These are phyloP conservation scores for Boletus semigastroideus DNA, from an alignment of 1,284 basidiomycete genomes.

Conservation along the genomic window DNA sequence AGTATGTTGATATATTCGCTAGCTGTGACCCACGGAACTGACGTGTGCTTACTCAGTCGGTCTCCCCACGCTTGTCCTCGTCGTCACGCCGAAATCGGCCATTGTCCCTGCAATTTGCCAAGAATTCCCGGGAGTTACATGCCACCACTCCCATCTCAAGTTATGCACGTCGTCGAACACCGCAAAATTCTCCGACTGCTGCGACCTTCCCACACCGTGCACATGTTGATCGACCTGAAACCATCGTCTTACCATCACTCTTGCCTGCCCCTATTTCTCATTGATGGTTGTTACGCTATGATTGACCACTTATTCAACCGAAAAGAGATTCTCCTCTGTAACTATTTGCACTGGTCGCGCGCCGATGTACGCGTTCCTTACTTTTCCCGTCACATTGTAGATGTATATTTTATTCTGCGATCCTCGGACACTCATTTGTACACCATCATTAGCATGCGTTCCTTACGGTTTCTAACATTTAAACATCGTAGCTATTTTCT, in stretches of 20 bases:
- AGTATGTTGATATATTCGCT: constrained; percentile 22
- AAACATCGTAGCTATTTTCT: not conserved
- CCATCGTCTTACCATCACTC: constrained; percentile 33
- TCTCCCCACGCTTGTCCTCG: constrained; percentile 48
- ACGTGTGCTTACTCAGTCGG: constrained; percentile 30
- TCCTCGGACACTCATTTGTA: constrained; percentile 34
- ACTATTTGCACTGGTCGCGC: not conserved
- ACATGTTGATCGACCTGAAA: constrained; percentile 35
- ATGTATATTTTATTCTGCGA: constrained; percentile 20
- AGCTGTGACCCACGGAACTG: constrained; percentile 13
- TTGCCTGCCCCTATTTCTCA: constrained; percentile 25
- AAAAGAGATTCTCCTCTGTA: not conserved
- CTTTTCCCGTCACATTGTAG: constrained; percentile 16
- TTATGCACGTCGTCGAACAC: constrained; percentile 74
- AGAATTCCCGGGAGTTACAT: constrained; percentile 37
- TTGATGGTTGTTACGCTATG: constrained; percentile 8
- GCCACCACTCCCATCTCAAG: constrained; percentile 69
- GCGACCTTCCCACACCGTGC: constrained; percentile 53
- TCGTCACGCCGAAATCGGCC: constrained; percentile 37
- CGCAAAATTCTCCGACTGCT: constrained; percentile 67
- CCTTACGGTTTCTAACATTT: constrained; percentile 10
- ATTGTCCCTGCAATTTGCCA: constrained; percentile 28
- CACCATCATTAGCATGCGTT: constrained; percentile 30
- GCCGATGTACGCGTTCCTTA: constrained; percentile 13
- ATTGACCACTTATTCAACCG: not conserved